phyloP scores from a whole-genome alignment of 495 filamentous ascomycete genomes.

The Daldinia concentrica region DNA sequence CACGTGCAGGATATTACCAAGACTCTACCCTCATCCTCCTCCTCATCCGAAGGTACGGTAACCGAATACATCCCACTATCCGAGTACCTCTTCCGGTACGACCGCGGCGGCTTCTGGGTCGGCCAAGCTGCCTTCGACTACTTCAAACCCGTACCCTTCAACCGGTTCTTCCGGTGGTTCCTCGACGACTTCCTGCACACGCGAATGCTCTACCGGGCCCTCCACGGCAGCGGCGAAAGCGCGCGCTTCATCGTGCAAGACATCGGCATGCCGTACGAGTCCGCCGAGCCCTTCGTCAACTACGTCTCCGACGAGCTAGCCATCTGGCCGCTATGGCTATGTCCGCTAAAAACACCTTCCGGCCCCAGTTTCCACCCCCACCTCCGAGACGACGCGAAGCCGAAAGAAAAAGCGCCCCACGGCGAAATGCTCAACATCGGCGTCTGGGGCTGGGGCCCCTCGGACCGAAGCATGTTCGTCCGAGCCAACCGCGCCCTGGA shows the following conservation, averaged over 20 bases:
- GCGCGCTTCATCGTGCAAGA: conserved; percentile 67
- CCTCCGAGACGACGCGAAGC: conserved; percentile 23
- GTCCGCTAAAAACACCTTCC: conserved; percentile 58
- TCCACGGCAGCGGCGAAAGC: conserved; percentile 65
- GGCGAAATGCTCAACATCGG: conserved; percentile 63
- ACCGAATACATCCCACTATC: conserved; percentile 61
- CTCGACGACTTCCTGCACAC: conserved; percentile 73
- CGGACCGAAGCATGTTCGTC: conserved; percentile 55
- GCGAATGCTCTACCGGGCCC: conserved; percentile 68
- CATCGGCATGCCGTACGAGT: conserved; percentile 62
- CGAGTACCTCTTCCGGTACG: conserved; percentile 68
- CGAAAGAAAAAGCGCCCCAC: background rate
- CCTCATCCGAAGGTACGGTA: conserved; percentile 13
- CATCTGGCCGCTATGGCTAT: conserved; percentile 70
- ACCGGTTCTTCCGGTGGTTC: conserved; percentile 61
- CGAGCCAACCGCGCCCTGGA: conserved; percentile 72
- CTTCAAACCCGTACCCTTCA: conserved; percentile 65
- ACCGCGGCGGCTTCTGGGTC: conserved; percentile 69
- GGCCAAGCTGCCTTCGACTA: conserved; percentile 64
- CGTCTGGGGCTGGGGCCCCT: conserved; percentile 63
- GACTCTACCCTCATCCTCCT: conserved; percentile 30
- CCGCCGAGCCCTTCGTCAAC: conserved; percentile 60
- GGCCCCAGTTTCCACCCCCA: conserved; percentile 60
- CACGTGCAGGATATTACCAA: conserved; percentile 53
- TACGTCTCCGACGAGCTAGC: conserved; percentile 58